Evolutionary conservation across 2,329 filamentous ascomycete species (phyloP).

Genomic region (Arthroderma sp.): DNA sequence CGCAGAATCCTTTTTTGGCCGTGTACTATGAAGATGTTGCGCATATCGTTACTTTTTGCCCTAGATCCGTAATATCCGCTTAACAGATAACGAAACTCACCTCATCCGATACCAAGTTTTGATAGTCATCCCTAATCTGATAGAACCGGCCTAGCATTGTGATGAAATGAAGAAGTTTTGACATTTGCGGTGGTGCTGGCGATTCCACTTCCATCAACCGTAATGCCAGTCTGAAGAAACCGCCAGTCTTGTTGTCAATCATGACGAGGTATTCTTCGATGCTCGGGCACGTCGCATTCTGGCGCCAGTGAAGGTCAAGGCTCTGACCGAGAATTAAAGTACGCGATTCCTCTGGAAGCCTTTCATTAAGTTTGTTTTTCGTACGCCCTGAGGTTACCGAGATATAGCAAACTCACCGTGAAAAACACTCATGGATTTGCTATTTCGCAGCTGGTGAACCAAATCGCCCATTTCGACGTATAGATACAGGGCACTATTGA

Average conservation of each 20-base stretch:
- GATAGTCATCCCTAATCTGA: conserved; percentile 57
- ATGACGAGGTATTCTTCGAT: conserved; percentile 37
- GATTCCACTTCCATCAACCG: conserved; percentile 31
- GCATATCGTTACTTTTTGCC: too few relatives aligned
- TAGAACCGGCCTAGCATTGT: conserved; percentile 39
- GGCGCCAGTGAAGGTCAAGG: conserved; percentile 37
- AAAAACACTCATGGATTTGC: neutral
- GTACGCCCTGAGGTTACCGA: conserved; percentile 28
- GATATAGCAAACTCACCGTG: conserved; percentile 4
- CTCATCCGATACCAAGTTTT: conserved; percentile 49
- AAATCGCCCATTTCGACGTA: neutral
- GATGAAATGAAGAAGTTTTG: conserved; percentile 51
- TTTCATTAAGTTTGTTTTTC: conserved; percentile 5
- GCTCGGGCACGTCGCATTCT: conserved; percentile 32
- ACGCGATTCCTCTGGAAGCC: conserved; percentile 26
- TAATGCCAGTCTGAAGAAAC: conserved; percentile 32
- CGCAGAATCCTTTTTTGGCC: conserved; percentile 81
- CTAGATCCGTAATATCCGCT: too few relatives aligned
- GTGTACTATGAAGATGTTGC: conserved; percentile 18
- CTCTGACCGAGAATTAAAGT: conserved; percentile 37
- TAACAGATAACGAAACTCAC: conserved; percentile 5
- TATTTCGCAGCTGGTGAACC: too few relatives aligned
- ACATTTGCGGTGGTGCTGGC: conserved; percentile 7
- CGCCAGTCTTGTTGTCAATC: conserved; percentile 38
- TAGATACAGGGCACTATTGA: conserved; percentile 37